These are phyloP conservation scores for Balakata baccata DNA, from an alignment of 345 rosid genomes.

Conservation along the genomic window DNA sequence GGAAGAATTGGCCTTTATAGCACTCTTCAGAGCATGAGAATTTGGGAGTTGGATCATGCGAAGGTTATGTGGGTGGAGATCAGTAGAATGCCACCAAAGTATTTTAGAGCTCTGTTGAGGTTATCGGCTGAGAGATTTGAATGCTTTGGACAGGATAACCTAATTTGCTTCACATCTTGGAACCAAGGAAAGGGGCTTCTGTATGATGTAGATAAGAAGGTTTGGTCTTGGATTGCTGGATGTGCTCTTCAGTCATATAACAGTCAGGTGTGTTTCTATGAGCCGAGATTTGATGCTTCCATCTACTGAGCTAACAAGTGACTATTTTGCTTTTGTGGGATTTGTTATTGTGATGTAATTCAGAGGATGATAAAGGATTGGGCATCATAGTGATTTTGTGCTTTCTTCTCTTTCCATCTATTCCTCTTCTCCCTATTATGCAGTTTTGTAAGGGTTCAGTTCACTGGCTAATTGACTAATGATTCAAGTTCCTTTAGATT, in stretches of 20 bases:
- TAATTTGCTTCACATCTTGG: conserved; percentile 97
- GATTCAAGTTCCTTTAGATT: conserved; percentile 4
- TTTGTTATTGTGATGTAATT: neutral
- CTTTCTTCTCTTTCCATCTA: neutral
- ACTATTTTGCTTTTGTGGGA: neutral
- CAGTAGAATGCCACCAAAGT: conserved; percentile 89
- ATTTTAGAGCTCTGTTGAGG: conserved; percentile 78
- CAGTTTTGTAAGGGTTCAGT: conserved; percentile 6
- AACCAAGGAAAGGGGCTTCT: conserved; percentile 92
- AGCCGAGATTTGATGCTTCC: conserved; percentile 93
- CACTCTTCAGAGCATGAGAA: conserved; percentile 92
- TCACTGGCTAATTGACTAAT: conserved; percentile 11
- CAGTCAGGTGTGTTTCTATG: conserved; percentile 92
- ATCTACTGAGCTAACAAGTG: conserved; percentile 29
- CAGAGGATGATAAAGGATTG: conserved; percentile 11
- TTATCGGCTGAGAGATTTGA: conserved; percentile 95
- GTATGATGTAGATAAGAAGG: conserved; percentile 84
- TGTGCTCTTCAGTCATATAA: conserved; percentile 95
- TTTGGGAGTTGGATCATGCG: conserved; percentile 90
- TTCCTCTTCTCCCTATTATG: neutral
- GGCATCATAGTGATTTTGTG: conserved; percentile 15
- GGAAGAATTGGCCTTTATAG: conserved; percentile 95
- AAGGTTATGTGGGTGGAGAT: conserved; percentile 85
- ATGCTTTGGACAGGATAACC: conserved; percentile 96
- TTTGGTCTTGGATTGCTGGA: conserved; percentile 94